phyloP scores from a whole-genome alignment of 441 rosid genomes.

The Gossypium lobatum region DNA sequence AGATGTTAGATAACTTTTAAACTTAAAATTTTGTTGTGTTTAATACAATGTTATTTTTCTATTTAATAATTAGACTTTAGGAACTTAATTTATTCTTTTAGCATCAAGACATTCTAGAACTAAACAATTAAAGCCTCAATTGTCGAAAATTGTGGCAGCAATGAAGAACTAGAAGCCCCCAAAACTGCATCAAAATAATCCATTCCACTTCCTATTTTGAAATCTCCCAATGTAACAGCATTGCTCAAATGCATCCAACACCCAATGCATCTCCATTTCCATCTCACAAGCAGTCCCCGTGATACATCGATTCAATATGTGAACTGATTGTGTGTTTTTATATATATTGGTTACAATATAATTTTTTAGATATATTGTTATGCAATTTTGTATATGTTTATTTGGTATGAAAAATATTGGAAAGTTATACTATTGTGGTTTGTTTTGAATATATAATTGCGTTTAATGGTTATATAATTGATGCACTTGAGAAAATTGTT shows the following conservation, averaged over 20 bases:
- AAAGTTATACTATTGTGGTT: too few relatives aligned
- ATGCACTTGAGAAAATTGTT: too few relatives aligned
- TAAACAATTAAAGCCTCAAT: constrained; percentile 41
- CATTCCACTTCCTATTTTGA: constrained; percentile 22
- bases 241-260: constrained; percentile 31
- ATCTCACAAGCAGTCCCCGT: constrained; percentile 37
- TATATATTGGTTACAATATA: too few relatives aligned
- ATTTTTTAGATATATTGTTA: too few relatives aligned
- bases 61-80: not conserved
- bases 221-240: constrained; percentile 38
- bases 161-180: constrained; percentile 37
- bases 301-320: constrained; percentile 21
- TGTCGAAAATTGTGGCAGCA: constrained; percentile 41
- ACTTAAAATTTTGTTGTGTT: not conserved
- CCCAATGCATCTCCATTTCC: constrained; percentile 44
- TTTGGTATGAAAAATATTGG: too few relatives aligned
- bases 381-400: too few relatives aligned
- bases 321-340: constrained; percentile 8
- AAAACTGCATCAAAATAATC: constrained; percentile 23
- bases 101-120: constrained; percentile 47
- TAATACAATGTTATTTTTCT: not conserved
- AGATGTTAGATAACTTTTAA: not conserved
- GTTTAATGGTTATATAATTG: too few relatives aligned
- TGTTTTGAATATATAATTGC: too few relatives aligned
- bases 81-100: constrained; percentile 17